Evolutionary conservation across 139 green algal species (phyloP), one percentile per base, ranked within the genome.

Genomic region (Axilococcus clingmanii): DNA sequence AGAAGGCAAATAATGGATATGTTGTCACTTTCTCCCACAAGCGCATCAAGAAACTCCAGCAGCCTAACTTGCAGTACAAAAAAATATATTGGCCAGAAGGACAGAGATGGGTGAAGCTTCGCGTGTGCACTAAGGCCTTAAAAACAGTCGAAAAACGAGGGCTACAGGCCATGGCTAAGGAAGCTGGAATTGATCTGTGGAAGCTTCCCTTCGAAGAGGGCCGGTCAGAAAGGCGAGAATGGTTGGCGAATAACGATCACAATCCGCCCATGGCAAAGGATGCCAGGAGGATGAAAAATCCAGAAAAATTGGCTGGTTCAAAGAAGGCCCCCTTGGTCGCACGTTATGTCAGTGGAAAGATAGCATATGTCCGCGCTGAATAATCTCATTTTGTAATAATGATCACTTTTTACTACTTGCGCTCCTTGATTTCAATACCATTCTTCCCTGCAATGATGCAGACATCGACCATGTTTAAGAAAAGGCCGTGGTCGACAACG

Each of bases 401-500:
- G n/a, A n/a, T n/a, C n/a, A n/a, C n/a, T n/a, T n/a, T n/a, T n/a
- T n/a, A n/a, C 38, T 38, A 63, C 57, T 63, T 71, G 22, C 55
- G 40, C 33, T 81, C 54, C 74, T 88, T 75, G 2, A 96, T 76
- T 40, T 83, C 64, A n/a, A 97, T 81, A 24, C 91, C 91, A 33
- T 78, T 71, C 3, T 25, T 57, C 33, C 78, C 86, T 5, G 93
- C 93, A 44, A 99, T 91, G 72, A 99, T 94, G 76, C 86, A 89
- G 12, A 93, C 83, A 40, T 81, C 59, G 9, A 79, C 85, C 93
- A 98, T 98, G 66, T 93, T 74, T 19, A 97, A 61, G 79, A 99
- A 99, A 28, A 99, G 79, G 22, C 93, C 93, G 67, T 99, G 93
- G 51, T 99, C 93, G 16, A 99, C 93, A 25, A 99, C 86, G 27